These are phyloP conservation scores for Fomitopsis schrenkii DNA, from an alignment of 1,284 basidiomycete species.

Conservation along the genomic window DNA sequence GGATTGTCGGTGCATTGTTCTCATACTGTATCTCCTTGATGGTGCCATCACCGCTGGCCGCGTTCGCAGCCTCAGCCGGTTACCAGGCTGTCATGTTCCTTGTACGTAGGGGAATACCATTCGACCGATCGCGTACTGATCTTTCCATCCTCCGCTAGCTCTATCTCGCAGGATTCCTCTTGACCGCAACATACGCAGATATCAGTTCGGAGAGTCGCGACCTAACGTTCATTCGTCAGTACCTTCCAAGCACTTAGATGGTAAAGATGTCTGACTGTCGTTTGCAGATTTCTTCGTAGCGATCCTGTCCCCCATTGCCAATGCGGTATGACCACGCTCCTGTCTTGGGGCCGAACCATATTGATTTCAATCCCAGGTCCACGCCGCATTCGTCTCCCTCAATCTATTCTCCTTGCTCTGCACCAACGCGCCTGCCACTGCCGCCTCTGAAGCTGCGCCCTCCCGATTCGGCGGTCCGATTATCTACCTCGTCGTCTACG, in stretches of 20 bases:
- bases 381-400: conserved; percentile 68
- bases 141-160: conserved; percentile 32
- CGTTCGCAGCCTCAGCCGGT: conserved; percentile 72
- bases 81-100: conserved; percentile 73
- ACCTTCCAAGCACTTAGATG: not conserved
- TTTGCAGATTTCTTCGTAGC: conserved; percentile 60
- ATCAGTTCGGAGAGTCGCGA: conserved; percentile 48
- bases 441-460: conserved; percentile 48
- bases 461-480: conserved; percentile 72
- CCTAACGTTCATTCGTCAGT: conserved; percentile 57
- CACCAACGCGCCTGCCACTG: conserved; percentile 47
- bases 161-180: conserved; percentile 62
- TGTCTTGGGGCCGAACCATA: conserved; percentile 5
- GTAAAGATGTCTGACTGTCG: not conserved
- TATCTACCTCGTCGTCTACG: conserved; percentile 62
- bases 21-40: conserved; percentile 64
- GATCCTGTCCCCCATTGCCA: conserved; percentile 64
- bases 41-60: conserved; percentile 64
- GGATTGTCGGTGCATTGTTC: conserved; percentile 63
- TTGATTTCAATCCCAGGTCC: conserved; percentile 32
- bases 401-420: conserved; percentile 79
- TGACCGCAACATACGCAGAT: conserved; percentile 69
- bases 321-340: conserved; percentile 45
- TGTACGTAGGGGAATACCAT: conserved; percentile 34
- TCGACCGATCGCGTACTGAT: not conserved